phyloP scores from a whole-genome alignment of 2,329 filamentous ascomycete species.

The Verruconis gallopava region DNA sequence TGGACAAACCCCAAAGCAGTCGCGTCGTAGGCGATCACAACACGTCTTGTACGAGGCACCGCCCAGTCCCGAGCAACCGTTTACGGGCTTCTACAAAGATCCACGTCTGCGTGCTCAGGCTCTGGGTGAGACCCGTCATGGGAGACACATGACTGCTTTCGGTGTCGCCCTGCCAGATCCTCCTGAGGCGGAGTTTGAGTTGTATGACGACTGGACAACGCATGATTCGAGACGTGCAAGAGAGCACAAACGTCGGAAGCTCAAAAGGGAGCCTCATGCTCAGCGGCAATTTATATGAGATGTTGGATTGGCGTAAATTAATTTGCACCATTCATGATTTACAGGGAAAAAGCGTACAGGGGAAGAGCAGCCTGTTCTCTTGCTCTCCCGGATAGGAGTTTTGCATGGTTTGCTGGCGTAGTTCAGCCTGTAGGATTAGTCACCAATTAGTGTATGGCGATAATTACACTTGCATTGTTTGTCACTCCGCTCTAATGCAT shows the following conservation, averaged over 20 bases:
- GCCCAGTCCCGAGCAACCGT: slow-evolving; percentile 41
- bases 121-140: slow-evolving; percentile 57
- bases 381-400: too few relatives aligned
- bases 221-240: slow-evolving; percentile 37
- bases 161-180: slow-evolving; percentile 68
- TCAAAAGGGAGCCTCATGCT: slow-evolving; percentile 17
- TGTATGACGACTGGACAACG: slow-evolving; percentile 53
- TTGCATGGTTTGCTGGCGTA: too few relatives aligned
- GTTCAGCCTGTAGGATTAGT: too few relatives aligned
- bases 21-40: slow-evolving; percentile 13
- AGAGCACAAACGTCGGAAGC: slow-evolving; percentile 49
- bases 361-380: too few relatives aligned
- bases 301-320: too few relatives aligned
- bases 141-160: slow-evolving; percentile 64
- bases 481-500: too few relatives aligned
- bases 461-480: too few relatives aligned
- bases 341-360: too few relatives aligned
- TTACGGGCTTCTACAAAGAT: slow-evolving; percentile 80
- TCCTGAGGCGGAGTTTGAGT: slow-evolving; percentile 54
- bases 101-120: slow-evolving; percentile 68
- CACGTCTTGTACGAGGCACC: slow-evolving; percentile 14
- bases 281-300: neutral
- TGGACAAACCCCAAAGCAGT: slow-evolving; percentile 33
- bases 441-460: too few relatives aligned
- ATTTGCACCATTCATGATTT: too few relatives aligned